These are phyloP conservation scores for Cryphonectria japonica DNA, from an alignment of 2,329 filamentous ascomycete genomes.

Conservation along the genomic window DNA sequence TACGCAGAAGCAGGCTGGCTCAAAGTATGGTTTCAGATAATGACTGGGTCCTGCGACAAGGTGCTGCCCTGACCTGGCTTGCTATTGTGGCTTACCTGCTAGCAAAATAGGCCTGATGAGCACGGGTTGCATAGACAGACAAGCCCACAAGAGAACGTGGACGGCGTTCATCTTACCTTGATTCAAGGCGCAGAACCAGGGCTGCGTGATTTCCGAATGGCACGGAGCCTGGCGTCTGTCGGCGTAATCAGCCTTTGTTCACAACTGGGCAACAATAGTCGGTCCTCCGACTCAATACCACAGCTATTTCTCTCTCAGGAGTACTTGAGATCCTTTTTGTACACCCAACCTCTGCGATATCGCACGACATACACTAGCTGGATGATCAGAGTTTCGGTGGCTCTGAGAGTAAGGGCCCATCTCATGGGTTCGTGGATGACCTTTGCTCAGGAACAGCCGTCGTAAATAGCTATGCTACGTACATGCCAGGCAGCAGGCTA, in stretches of 20 bases:
- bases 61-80: no score
- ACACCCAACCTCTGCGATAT: background rate
- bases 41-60: slow-evolving; percentile 24
- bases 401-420: background rate
- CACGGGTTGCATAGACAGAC: background rate
- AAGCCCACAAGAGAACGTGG: background rate
- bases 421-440: background rate
- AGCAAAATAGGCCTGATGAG: background rate
- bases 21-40: slow-evolving; percentile 77
- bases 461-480: background rate
- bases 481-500: background rate
- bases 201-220: background rate
- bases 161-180: background rate
- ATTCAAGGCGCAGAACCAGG: background rate
- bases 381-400: background rate
- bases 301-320: background rate
- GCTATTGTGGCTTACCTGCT: background rate
- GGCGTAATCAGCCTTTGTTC: background rate
- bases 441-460: background rate
- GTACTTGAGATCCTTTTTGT: background rate
- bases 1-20: slow-evolving; percentile 81
- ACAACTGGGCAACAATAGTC: background rate
- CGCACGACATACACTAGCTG: background rate
- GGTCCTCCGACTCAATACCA: background rate
- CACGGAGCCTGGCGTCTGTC: background rate